Percentiles rank a stretch among this genome's conserved stretches.
These are phyloP conservation scores for Collybiopsis confluens DNA, from an alignment of 768 basidiomycete genomes.

Conservation along the genomic window DNA sequence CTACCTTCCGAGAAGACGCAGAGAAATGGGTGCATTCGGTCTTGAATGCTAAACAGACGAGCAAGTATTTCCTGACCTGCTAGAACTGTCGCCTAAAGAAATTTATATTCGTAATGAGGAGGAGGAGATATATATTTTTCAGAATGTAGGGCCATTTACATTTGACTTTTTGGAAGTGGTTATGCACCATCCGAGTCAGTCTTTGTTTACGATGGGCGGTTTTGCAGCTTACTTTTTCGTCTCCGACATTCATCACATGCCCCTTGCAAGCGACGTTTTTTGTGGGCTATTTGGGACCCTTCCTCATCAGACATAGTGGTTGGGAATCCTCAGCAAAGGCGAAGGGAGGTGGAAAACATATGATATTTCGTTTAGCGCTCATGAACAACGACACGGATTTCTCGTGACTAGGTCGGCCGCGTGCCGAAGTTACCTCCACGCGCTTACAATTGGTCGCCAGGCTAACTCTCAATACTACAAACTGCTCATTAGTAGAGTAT, in stretches of 20 bases:
- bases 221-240: constrained; percentile 52
- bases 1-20: constrained; percentile 30
- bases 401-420: no score
- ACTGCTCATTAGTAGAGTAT: no score
- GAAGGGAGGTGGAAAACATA: no score
- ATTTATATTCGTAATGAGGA: neutral
- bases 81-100: constrained; percentile 36
- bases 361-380: no score
- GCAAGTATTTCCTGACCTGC: constrained; percentile 30
- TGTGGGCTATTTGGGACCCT: neutral
- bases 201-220: no score
- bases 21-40: constrained; percentile 37
- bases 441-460: no score
- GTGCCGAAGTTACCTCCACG: no score
- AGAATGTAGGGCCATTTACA: neutral
- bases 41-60: constrained; percentile 31
- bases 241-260: constrained; percentile 54
- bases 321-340: no score
- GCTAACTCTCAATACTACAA: no score
- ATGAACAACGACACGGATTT: no score
- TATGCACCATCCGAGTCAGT: no score
- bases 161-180: no score
- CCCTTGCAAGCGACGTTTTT: constrained; percentile 3
- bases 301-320: neutral
- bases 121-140: neutral